Base-by-base conservation (phyloP, 352 stramenopile species). In the Globisporangium camurandrum region DNA sequence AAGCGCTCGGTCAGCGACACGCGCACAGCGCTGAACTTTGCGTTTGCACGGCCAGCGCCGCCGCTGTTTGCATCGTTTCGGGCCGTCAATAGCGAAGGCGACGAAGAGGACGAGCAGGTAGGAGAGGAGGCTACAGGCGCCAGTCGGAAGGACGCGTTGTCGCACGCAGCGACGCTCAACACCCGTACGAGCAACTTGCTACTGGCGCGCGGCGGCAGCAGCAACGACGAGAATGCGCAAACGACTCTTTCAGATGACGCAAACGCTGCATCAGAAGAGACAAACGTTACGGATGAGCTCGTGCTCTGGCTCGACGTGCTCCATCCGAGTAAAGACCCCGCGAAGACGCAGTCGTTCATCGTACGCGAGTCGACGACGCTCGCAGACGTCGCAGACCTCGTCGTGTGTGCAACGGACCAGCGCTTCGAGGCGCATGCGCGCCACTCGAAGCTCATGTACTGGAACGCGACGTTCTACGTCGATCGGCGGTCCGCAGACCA, bases 301-400 rank as follows among this genome's bases (percentile, higher is more conserved):
- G 55, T 90, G 38, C 44, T 86, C 49, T 86, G 73, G 73, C 61
- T 87, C 24, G 78, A 90, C 38, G 73, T 90, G 41, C 64, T 87
- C 33, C 78, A 90, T 57, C 63, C 78, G 24, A 78, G 64, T 36
- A 87, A 88, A 46, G 71, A 86, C 26, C 71, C 75, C 11, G 54
- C 68, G 1, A 66, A 64, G 27, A 88, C 78, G 7, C 78, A 90
- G 56, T 85, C 73, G 28, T 90, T 90, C 34, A 56, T 90, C 12
- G 71, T 90, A 46, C 68, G 70, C 20, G 54, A 66, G n/a, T 88
- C 75, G 3, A 71, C 85, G 51, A 56, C 30, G 2, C 52, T 90
- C 17, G 64, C 54, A 0, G 68, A 84, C 28, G 52, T 88, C 7
- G 54, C 86, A 9, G 78, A 90, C 40, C 55, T 76, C 17, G 59